These are phyloP conservation scores for Globisporangium nodosum DNA, from an alignment of 352 stramenopile species.

Conservation along the genomic window DNA sequence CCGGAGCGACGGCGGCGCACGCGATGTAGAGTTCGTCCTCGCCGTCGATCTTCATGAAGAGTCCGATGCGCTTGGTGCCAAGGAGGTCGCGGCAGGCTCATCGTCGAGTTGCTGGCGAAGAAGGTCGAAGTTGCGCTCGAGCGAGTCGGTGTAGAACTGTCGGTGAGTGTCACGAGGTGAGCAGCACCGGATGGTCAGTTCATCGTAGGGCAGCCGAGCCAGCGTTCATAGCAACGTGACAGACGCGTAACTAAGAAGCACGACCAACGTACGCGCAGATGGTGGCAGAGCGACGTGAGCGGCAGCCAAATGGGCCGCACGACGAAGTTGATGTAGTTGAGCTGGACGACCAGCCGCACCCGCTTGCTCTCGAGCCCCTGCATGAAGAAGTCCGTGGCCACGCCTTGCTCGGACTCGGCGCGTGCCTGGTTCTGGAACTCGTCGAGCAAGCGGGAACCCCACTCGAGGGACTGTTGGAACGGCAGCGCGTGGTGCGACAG, in stretches of 20 bases:
- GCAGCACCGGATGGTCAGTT: no score
- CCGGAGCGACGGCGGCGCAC: slow-evolving; percentile 49
- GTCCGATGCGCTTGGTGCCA: slow-evolving; percentile 50
- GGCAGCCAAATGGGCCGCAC: slow-evolving; percentile 60
- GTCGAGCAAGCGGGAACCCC: slow-evolving; percentile 52
- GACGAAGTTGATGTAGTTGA: slow-evolving; percentile 78
- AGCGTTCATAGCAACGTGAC: no score
- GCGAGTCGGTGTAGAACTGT: slow-evolving; percentile 59
- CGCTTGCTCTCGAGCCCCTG: slow-evolving; percentile 54
- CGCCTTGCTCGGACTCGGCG: slow-evolving; percentile 46
- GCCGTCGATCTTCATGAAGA: slow-evolving; percentile 68
- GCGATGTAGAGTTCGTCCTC: slow-evolving; percentile 69
- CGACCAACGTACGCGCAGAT: slow-evolving; percentile 40
- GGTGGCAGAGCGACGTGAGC: slow-evolving; percentile 36
- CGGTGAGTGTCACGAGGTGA: no score
- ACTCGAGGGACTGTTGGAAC: slow-evolving; percentile 49
- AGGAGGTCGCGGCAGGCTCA: slow-evolving; percentile 47
- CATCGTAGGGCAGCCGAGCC: no score
- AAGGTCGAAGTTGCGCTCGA: slow-evolving; percentile 63
- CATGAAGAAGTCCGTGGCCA: slow-evolving; percentile 72
- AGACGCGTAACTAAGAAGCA: background rate
- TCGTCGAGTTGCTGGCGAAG: slow-evolving; percentile 41
- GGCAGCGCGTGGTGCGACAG: slow-evolving; percentile 48
- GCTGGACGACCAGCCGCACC: slow-evolving; percentile 56
- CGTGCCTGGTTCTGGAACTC: slow-evolving; percentile 74